These are phyloP conservation scores for Cichorium intybus DNA, from an alignment of 140 eudicot species.

Conservation along the genomic window DNA sequence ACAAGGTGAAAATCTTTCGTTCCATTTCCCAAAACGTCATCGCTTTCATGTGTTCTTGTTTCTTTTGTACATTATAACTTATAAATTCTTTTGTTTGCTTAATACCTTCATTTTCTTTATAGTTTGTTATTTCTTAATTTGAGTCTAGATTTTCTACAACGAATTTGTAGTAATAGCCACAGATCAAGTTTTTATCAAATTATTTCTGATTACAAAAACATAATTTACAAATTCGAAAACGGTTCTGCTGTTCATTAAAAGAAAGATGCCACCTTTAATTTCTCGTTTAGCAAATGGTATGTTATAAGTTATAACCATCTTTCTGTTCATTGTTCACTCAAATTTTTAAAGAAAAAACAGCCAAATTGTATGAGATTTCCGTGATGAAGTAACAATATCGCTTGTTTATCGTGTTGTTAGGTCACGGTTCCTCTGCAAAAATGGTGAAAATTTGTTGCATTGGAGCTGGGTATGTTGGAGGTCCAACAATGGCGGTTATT, in stretches of 20 bases:
- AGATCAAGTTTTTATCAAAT: background rate
- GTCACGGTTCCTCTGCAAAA: background rate
- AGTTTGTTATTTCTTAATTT: background rate
- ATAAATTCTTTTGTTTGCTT: background rate
- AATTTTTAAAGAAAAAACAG: background rate
- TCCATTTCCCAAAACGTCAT: background rate
- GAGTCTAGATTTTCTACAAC: background rate
- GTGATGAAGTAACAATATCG: background rate
- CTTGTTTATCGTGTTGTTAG: constrained; percentile 10
- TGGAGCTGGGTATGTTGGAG: constrained; percentile 87
- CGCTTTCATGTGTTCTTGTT: background rate
- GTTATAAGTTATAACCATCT: background rate
- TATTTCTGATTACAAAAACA: background rate
- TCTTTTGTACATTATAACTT: constrained; percentile 1
- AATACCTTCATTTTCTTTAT: constrained; percentile 1
- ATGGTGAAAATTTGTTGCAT: constrained; percentile 85
- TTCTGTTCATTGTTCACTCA: background rate
- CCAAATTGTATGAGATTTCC: background rate
- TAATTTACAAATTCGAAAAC: background rate
- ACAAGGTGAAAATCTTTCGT: constrained; percentile 9
- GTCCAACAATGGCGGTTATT: constrained; percentile 77
- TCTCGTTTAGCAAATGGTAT: constrained; percentile 5
- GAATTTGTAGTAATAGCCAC: background rate
- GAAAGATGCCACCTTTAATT: background rate
- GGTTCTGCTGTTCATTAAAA: background rate